Conservation (phyloP, 2,329 filamentous ascomycete species). For the Fusarium sp. region DNA sequence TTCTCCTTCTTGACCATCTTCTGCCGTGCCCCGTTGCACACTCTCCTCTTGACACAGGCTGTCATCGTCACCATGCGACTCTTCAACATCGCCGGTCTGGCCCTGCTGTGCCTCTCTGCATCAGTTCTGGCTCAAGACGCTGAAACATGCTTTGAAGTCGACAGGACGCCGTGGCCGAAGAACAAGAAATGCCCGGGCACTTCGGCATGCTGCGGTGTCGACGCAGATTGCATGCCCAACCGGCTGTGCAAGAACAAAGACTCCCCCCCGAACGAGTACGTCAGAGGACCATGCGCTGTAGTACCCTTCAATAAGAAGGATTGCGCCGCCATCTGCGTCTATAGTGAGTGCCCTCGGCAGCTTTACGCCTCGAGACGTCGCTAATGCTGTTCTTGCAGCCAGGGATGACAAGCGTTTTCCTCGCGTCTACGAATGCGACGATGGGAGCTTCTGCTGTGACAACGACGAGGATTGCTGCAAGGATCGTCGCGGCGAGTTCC, state of each 20-base stretch:
- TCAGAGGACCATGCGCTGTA: constrained; percentile 32
- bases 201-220: constrained; percentile 22
- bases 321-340: constrained; percentile 26
- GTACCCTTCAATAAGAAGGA: constrained; percentile 20
- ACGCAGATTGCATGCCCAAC: constrained; percentile 28
- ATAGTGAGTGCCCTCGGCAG: neutral
- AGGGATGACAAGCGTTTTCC: constrained; percentile 24
- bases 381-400: neutral
- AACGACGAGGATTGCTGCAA: constrained; percentile 29
- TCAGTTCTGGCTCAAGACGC: neutral
- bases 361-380: neutral
- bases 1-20: neutral
- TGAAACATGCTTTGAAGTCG: constrained; percentile 1
- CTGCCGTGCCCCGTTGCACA: neutral
- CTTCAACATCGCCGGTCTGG: neutral
- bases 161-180: neutral
- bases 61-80: neutral
- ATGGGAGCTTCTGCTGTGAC: constrained; percentile 37
- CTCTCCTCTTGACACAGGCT: neutral
- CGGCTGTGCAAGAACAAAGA: constrained; percentile 28
- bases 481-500: constrained; percentile 21
- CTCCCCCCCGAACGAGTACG: constrained; percentile 17
- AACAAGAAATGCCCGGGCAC: constrained; percentile 23
- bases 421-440: constrained; percentile 20
- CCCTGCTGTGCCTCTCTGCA: neutral